Evolutionary conservation across 345 rosid species (phyloP), one percentile per base, ranked within the genome.

Genomic region (Salix purpurea): DNA sequence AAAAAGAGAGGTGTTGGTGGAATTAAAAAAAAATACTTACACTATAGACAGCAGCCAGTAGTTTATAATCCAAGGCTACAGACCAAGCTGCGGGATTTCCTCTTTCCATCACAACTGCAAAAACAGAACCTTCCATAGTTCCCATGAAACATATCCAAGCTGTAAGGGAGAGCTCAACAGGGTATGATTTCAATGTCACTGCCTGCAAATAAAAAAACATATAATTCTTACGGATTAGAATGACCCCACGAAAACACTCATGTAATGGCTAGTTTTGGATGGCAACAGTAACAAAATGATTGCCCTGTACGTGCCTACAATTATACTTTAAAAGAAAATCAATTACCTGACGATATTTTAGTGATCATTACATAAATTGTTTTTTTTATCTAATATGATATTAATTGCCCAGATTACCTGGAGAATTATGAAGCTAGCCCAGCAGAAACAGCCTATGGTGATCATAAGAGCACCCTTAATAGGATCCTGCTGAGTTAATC

Each of bases 111-210:
- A 74, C 83, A 65, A 88, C 56, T 69, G 92, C 91, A 19, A 91
- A 30, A 39, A 89, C 37, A 6, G 77, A n/a, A 44, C 94, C 92
- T 76, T 88, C 90, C 39, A 91, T 71, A n/a, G 86, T 75, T 50
- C 98, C 93, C 82, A 81, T 77, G 28, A 76, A 23, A 87, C 97
- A 94, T 65, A 92, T 88, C 60, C 91, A 75, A n/a, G 91, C 88
- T 8, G 96, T 84, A 26, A 92, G 76, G 48, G 96, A 85, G 39
- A 94, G 95, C 92, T 90, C 88, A 6, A 89, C 91, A 12, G 90
- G 91, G 85, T 92, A 94, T 6, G 91, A 72, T 61, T 72, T 86
- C 64, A 89, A 72, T 4, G 89, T 86, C 36, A 85, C 84, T 71
- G 93, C 92, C 97, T 90, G 78, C 13, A 50, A 9, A 58, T n/a